Percentiles rank a stretch among this genome's conserved stretches.
Conservation (phyloP, 768 basidiomycete species). For the Auricularia sp. region DNA sequence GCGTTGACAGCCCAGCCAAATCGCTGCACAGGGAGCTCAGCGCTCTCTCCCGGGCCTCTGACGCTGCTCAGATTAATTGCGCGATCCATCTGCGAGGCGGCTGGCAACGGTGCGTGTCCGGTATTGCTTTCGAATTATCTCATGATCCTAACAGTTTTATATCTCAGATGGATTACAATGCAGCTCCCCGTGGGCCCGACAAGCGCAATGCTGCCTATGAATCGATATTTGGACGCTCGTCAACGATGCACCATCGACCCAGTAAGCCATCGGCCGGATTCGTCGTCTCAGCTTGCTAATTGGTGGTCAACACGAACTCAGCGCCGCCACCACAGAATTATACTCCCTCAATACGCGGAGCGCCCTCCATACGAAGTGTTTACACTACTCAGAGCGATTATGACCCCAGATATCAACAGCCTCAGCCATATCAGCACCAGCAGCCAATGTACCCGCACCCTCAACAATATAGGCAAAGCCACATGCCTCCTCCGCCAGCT, state of each 20-base stretch:
- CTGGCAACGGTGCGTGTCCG: too few relatives aligned
- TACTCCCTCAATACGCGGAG: not conserved
- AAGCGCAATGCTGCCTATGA: slow-evolving; percentile 78
- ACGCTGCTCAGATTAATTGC: too few relatives aligned
- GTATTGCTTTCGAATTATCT: not conserved
- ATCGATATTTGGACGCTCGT: slow-evolving; percentile 77
- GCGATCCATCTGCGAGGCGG: too few relatives aligned
- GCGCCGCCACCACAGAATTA: slow-evolving; percentile 6
- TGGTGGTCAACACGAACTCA: slow-evolving; percentile 13
- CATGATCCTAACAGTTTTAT: not conserved
- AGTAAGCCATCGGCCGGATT: slow-evolving; percentile 3
- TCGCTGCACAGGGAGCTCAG: too few relatives aligned
- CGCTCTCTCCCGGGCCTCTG: too few relatives aligned
- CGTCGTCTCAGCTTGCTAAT: slow-evolving; percentile 13
- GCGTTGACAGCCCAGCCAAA: too few relatives aligned
- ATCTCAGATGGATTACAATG: not conserved
- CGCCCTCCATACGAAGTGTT: not conserved
- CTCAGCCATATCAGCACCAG: slow-evolving; percentile 26
- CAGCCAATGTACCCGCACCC: slow-evolving; percentile 30
- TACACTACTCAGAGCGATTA: slow-evolving; percentile 1
- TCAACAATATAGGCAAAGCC: slow-evolving; percentile 40
- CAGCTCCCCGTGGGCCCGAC: slow-evolving; percentile 19
- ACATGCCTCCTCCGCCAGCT: slow-evolving; percentile 28
- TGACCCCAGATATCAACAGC: slow-evolving; percentile 14
- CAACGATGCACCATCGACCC: slow-evolving; percentile 42